Conservation (phyloP, 495 filamentous ascomycete species). For the Penicillium bialowiezense region DNA sequence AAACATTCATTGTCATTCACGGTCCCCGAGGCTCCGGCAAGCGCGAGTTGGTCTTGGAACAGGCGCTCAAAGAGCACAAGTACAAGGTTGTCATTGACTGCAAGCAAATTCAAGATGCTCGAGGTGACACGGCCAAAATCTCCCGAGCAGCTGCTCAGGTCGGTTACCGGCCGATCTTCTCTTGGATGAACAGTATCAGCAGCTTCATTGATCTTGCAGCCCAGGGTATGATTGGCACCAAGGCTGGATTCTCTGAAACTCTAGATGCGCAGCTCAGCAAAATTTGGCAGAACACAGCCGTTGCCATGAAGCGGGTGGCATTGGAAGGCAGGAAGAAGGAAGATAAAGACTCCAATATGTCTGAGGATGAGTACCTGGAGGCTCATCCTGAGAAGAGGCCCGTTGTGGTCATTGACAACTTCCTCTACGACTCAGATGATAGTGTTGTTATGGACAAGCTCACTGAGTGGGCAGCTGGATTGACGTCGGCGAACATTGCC, state of each 20-base stretch:
- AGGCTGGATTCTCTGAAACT: conserved; percentile 93
- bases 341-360: conserved; percentile 68
- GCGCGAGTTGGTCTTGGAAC: conserved; percentile 79
- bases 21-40: conserved; percentile 92
- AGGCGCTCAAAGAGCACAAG: conserved; percentile 70
- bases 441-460: conserved; percentile 84
- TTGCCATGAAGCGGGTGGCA: conserved; percentile 74
- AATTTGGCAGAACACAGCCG: conserved; percentile 83
- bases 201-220: conserved; percentile 89
- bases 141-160: conserved; percentile 76
- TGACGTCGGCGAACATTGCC: conserved; percentile 87
- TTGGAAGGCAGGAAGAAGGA: conserved; percentile 64
- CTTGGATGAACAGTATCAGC: conserved; percentile 92
- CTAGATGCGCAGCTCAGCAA: conserved; percentile 88
- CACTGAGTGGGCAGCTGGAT: conserved; percentile 82
- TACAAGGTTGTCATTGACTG: conserved; percentile 91
- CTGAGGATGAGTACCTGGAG: conserved; percentile 87
- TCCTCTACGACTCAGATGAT: conserved; percentile 70
- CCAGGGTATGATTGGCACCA: conserved; percentile 90
- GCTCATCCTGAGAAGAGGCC: conserved; percentile 82
- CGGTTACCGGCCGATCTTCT: conserved; percentile 91
- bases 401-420: conserved; percentile 92
- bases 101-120: conserved; percentile 88
- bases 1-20: conserved; percentile 93
- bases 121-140: conserved; percentile 87